phyloP scores from a whole-genome alignment of 257 asterid genomes.

The Capsicum baccatum region DNA sequence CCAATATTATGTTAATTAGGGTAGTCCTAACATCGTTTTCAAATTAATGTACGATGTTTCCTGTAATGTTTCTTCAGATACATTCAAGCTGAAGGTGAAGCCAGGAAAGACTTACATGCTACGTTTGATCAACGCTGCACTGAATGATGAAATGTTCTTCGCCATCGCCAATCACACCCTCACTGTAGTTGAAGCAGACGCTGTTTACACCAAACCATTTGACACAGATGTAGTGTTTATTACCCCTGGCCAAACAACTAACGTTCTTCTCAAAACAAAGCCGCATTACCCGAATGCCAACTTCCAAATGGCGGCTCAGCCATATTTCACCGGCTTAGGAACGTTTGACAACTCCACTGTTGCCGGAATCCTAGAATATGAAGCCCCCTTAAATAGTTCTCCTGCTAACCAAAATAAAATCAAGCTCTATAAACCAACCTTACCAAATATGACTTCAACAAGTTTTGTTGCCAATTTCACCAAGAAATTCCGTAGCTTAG shows the following conservation, averaged over 20 bases:
- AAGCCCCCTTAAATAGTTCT: constrained; percentile 34
- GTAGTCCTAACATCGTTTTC: not conserved
- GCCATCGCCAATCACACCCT: constrained; percentile 69
- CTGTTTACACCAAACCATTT: constrained; percentile 65
- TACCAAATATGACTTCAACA: constrained; percentile 55
- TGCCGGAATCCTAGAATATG: constrained; percentile 64
- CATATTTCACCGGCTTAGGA: constrained; percentile 67
- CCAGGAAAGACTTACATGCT: constrained; percentile 71
- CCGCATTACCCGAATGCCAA: constrained; percentile 53
- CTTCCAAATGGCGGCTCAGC: constrained; percentile 68
- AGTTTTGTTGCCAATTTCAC: constrained; percentile 57
- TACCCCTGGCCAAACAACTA: constrained; percentile 73
- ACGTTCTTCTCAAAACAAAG: constrained; percentile 63
- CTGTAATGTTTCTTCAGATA: constrained; percentile 42
- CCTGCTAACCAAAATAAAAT: constrained; percentile 24
- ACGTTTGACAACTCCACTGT: constrained; percentile 70
- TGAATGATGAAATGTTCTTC: constrained; percentile 70
- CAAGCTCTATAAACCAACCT: constrained; percentile 46
- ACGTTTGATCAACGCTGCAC: constrained; percentile 73
- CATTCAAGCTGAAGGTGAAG: constrained; percentile 59
- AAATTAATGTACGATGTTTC: not conserved
- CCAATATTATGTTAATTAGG: not conserved
- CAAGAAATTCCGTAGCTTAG: constrained; percentile 56
- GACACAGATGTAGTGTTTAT: constrained; percentile 47
- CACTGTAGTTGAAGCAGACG: constrained; percentile 69